A percentile compares a stretch with the other conserved stretches of the same genome.
Conservation (phyloP, 1,139 yeast genomes). For the Pichia sp. region DNA sequence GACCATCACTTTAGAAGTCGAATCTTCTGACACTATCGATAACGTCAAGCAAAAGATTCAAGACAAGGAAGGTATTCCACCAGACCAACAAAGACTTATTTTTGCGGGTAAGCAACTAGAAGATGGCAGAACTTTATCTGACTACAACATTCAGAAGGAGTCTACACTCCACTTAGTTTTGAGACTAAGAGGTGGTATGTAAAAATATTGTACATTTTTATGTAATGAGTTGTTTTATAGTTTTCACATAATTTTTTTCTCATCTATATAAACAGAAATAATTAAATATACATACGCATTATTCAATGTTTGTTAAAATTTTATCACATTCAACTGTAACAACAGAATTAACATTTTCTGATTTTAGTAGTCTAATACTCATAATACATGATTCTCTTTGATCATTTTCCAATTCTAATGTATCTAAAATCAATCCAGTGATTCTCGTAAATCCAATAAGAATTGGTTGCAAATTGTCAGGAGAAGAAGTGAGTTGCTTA, state of each 20-base stretch:
- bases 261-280: not conserved
- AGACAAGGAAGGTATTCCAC: constrained; percentile 85
- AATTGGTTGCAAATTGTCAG: constrained; percentile 56
- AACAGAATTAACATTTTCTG: constrained; percentile 32
- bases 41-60: constrained; percentile 79
- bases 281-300: not conserved
- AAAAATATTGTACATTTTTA: constrained; percentile 34
- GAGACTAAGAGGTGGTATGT: constrained; percentile 71
- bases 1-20: constrained; percentile 74
- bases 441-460: constrained; percentile 39
- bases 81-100: constrained; percentile 79
- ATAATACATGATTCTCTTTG: constrained; percentile 10
- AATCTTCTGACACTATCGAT: constrained; percentile 80
- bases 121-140: constrained; percentile 77
- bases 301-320: constrained; percentile 11
- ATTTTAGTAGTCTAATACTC: constrained; percentile 30
- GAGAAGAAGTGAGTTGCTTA: constrained; percentile 18
- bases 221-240: not conserved
- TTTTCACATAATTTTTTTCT: not conserved
- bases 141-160: constrained; percentile 74
- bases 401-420: constrained; percentile 3
- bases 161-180: constrained; percentile 67
- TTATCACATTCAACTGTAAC: constrained; percentile 33
- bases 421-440: constrained; percentile 12
- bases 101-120: constrained; percentile 85